These are phyloP conservation scores for Ascochyta koolunga DNA, from an alignment of 2,329 filamentous ascomycete species.

Conservation along the genomic window DNA sequence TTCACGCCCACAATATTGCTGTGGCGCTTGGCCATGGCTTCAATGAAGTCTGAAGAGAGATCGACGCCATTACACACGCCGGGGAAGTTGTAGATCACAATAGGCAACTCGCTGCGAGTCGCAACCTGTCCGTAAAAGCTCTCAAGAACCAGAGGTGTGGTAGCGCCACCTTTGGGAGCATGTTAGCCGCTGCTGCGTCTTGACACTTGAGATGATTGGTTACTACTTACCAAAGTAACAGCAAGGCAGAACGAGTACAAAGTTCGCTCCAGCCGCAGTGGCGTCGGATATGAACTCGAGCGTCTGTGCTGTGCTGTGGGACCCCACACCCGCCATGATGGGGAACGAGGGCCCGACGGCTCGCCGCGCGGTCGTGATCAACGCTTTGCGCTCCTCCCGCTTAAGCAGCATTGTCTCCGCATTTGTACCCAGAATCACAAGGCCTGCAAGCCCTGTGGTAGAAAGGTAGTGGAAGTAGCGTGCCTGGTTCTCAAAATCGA, in stretches of 20 bases:
- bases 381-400: constrained; percentile 45
- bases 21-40: constrained; percentile 59
- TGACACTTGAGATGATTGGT: not conserved
- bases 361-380: constrained; percentile 46
- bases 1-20: constrained; percentile 71
- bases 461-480: constrained; percentile 52
- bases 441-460: constrained; percentile 49
- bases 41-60: constrained; percentile 68
- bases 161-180: constrained; percentile 25
- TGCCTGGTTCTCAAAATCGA: constrained; percentile 47
- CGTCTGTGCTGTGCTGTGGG: constrained; percentile 50
- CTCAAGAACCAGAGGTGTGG: constrained; percentile 48
- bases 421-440: constrained; percentile 51
- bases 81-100: constrained; percentile 76
- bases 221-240: constrained; percentile 49
- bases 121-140: constrained; percentile 57
- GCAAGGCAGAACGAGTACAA: constrained; percentile 49
- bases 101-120: constrained; percentile 62
- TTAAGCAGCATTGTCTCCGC: constrained; percentile 53
- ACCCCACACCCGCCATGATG: constrained; percentile 51
- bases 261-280: constrained; percentile 47
- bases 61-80: constrained; percentile 70
- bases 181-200: not conserved
- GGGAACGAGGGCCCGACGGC: constrained; percentile 48
- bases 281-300: constrained; percentile 49